Base-by-base conservation (phyloP, 2,329 filamentous ascomycete species). In the Plenodomus tracheiphilus region DNA sequence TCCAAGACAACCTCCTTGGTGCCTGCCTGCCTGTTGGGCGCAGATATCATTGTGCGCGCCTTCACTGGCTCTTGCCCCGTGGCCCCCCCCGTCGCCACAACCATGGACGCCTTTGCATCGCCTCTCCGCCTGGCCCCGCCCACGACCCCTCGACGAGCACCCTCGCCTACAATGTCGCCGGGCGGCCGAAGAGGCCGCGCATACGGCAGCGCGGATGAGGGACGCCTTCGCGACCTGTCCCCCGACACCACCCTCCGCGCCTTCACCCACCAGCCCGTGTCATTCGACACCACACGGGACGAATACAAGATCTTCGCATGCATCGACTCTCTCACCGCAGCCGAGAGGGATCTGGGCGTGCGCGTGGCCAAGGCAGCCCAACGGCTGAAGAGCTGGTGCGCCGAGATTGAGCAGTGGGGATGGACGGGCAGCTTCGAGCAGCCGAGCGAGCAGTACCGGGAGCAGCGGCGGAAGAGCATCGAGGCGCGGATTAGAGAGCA, bases 361-460 rank as follows among this genome's bases (percentile, higher is more conserved):
- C 81, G 84, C 53, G 85, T 88, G 37, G 88, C 88, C 36, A 72
- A 85, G 52, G 85, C 87, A 15, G 87, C 87, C 11, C 83, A 86
- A 61, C 85, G 82, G 54, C 83, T 94, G 53, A 81, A 86, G 69
- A 80, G 83, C 64, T 94, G 89, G 89, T 78, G 88, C 20, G 77
- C 83, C n/a, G 89, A 94, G 75, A 77, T 94, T 34, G 76, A 80
- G 48, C 69, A 75, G 50, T 87, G 84, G 84, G 68, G 73, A 17
- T 87, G 84, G 84, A 74, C 79, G 0, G 78, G 76, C 53, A 74
- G 68, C 13, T 79, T 78, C 47, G 75, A 78, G 49, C 64, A 62
- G 41, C 76, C 75, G 9, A 66, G 59, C 53, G 61, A 62, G 16
- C 55, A 64, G 16, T 48, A 47, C 21, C 50, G 56, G 25, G 66